Evolutionary conservation across 371 early-diverging fungal genomes (phyloP).

Genomic region (Mortierella sp.): DNA sequence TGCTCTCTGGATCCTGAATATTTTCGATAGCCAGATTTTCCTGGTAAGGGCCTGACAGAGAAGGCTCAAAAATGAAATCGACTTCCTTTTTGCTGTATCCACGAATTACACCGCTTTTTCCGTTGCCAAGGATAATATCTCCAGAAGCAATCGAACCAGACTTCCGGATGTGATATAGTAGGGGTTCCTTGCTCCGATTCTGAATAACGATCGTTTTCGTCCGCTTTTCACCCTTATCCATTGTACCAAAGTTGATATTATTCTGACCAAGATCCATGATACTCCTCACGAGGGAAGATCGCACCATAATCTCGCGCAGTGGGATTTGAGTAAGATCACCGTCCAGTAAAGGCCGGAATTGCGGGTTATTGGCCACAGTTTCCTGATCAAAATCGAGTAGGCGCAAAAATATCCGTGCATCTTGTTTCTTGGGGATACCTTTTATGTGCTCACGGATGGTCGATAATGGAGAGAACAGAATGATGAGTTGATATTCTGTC

Average conservation of each 20-base stretch:
- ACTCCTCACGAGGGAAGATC: constrained; percentile 86
- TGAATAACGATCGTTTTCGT: constrained; percentile 91
- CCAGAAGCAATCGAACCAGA: constrained; percentile 97
- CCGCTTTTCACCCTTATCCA: constrained; percentile 90
- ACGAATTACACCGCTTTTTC: constrained; percentile 90
- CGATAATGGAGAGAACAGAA: constrained; percentile 82
- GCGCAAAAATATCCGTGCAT: constrained; percentile 82
- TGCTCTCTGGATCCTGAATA: constrained; percentile 87
- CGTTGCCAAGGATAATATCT: constrained; percentile 84
- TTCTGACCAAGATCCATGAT: constrained; percentile 96
- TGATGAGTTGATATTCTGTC: constrained; percentile 76
- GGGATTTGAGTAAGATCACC: constrained; percentile 80
- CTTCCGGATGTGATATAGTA: constrained; percentile 93
- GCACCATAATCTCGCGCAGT: constrained; percentile 92
- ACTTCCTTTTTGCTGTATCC: constrained; percentile 94
- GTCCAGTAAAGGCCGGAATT: constrained; percentile 78
- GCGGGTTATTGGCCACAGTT: constrained; percentile 69
- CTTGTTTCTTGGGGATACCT: constrained; percentile 85
- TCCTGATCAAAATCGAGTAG: constrained; percentile 85
- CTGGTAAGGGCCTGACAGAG: constrained; percentile 86
- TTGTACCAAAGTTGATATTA: constrained; percentile 95
- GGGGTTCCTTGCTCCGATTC: constrained; percentile 91
- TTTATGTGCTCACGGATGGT: constrained; percentile 68
- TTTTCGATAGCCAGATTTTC: constrained; percentile 94
- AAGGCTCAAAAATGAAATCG: constrained; percentile 93